A percentile compares a stretch with the other conserved stretches of the same genome.
Conservation (phyloP, 1,139 yeast species). For the Kluyveromyces marxianus region DNA sequence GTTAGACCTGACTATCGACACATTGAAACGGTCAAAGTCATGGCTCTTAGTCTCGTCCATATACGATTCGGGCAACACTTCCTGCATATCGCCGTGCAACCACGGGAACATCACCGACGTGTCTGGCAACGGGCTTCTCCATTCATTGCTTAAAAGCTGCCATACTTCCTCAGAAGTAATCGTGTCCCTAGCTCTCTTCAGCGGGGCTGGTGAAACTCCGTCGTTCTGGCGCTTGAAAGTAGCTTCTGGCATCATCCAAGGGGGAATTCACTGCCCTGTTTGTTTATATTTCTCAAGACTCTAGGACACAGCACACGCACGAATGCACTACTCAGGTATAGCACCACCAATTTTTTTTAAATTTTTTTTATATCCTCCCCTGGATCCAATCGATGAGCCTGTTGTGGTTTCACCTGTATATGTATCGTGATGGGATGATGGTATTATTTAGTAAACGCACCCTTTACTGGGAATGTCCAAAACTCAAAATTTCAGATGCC, state of each 20-base stretch:
- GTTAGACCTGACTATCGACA: slow-evolving; percentile 47
- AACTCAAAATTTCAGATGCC: too few relatives aligned
- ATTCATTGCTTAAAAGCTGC: slow-evolving; percentile 13
- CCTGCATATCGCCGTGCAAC: slow-evolving; percentile 55
- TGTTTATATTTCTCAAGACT: neutral
- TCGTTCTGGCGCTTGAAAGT: slow-evolving; percentile 3
- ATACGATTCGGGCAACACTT: slow-evolving; percentile 20
- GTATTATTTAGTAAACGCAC: too few relatives aligned
- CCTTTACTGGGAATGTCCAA: too few relatives aligned
- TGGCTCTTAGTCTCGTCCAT: slow-evolving; percentile 19
- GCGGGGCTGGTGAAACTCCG: neutral
- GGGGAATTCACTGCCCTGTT: neutral
- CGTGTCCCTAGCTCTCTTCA: slow-evolving; percentile 1
- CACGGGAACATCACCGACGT: slow-evolving; percentile 77
- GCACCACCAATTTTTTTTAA: too few relatives aligned
- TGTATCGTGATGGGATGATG: too few relatives aligned
- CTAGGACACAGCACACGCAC: neutral
- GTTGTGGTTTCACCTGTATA: too few relatives aligned
- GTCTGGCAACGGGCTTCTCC: slow-evolving; percentile 48
- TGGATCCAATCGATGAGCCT: too few relatives aligned
- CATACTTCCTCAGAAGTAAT: slow-evolving; percentile 8
- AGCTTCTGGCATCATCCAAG: neutral
- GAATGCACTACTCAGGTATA: too few relatives aligned
- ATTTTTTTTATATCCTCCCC: too few relatives aligned
- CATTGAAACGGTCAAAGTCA: slow-evolving; percentile 20